Percentiles rank a stretch among this genome's conserved stretches.
These are phyloP conservation scores for Starmerella sirachaensis DNA, from an alignment of 805 yeast genomes.

Conservation along the genomic window DNA sequence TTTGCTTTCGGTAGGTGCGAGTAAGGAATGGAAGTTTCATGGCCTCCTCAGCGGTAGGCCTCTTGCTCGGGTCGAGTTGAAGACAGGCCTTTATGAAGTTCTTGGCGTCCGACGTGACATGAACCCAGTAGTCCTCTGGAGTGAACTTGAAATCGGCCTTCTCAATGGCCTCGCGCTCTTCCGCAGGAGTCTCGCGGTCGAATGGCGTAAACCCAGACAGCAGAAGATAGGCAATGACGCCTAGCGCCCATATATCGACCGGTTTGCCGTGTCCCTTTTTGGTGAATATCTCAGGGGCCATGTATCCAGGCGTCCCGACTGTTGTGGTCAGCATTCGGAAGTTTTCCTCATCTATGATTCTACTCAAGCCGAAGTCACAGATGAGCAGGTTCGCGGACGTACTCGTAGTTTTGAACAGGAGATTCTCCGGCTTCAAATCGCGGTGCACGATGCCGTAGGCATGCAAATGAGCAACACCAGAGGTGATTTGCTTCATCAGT, in stretches of 20 bases:
- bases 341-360: conserved; percentile 34
- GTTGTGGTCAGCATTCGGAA: conserved; percentile 35
- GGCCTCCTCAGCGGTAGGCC: conserved; percentile 39
- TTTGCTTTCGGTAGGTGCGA: conserved; percentile 22
- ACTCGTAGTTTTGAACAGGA: conserved; percentile 38
- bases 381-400: conserved; percentile 35
- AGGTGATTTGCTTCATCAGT: conserved; percentile 39
- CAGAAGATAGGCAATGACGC: conserved; percentile 59
- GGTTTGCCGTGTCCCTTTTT: conserved; percentile 44
- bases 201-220: conserved; percentile 67
- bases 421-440: conserved; percentile 62
- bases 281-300: conserved; percentile 58
- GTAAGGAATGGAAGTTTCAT: conserved; percentile 37
- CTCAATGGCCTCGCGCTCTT: conserved; percentile 52
- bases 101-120: conserved; percentile 42
- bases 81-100: conserved; percentile 49
- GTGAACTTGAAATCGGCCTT: conserved; percentile 48
- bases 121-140: conserved; percentile 47
- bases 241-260: conserved; percentile 68
- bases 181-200: conserved; percentile 59
- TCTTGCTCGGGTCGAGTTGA: conserved; percentile 32
- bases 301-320: conserved; percentile 61
- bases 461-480: conserved; percentile 50
- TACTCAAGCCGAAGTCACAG: conserved; percentile 57
- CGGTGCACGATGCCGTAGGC: conserved; percentile 51